Evolutionary conservation across 345 rosid species (phyloP).

Genomic region (Sisymbrium irio): DNA sequence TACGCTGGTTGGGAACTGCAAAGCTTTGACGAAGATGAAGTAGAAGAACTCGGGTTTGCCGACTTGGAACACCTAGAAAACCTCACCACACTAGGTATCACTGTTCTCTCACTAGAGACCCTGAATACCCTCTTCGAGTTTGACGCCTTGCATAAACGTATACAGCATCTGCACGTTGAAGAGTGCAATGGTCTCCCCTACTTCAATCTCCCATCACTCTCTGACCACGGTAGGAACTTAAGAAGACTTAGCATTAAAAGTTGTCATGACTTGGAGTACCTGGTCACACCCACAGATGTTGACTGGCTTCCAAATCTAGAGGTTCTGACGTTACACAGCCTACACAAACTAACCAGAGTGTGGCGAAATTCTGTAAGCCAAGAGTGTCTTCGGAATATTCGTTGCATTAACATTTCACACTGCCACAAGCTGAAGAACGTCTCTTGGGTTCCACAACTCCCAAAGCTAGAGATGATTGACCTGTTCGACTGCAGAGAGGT

Average conservation of each 20-base stretch:
- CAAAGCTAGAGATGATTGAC: slow-evolving; percentile 45
- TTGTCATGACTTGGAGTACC: slow-evolving; percentile 42
- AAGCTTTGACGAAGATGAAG: slow-evolving; percentile 19
- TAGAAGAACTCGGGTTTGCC: slow-evolving; percentile 37
- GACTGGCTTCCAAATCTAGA: slow-evolving; percentile 51
- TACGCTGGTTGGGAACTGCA: slow-evolving; percentile 44
- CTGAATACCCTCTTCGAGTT: slow-evolving; percentile 29
- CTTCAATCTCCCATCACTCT: slow-evolving; percentile 32
- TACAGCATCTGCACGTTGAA: slow-evolving; percentile 45
- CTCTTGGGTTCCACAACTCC: slow-evolving; percentile 43
- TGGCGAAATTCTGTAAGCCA: slow-evolving; percentile 37
- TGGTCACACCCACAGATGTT: slow-evolving; percentile 33
- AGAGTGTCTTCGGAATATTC: slow-evolving; percentile 41
- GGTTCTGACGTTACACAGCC: slow-evolving; percentile 49
- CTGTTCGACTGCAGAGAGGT: slow-evolving; percentile 45
- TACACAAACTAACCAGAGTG: slow-evolving; percentile 37
- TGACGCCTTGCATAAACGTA: slow-evolving; percentile 26
- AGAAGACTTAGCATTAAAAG: slow-evolving; percentile 52
- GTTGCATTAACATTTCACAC: slow-evolving; percentile 44
- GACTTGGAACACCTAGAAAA: slow-evolving; percentile 42
- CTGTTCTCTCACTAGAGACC: slow-evolving; percentile 31
- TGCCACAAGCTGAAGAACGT: slow-evolving; percentile 47
- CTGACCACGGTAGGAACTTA: slow-evolving; percentile 37
- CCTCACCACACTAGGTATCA: slow-evolving; percentile 44
- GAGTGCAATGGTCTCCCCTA: slow-evolving; percentile 37